Evolutionary conservation across 108 stramenopile species (phyloP).

Genomic region (Nitzschia palea): DNA sequence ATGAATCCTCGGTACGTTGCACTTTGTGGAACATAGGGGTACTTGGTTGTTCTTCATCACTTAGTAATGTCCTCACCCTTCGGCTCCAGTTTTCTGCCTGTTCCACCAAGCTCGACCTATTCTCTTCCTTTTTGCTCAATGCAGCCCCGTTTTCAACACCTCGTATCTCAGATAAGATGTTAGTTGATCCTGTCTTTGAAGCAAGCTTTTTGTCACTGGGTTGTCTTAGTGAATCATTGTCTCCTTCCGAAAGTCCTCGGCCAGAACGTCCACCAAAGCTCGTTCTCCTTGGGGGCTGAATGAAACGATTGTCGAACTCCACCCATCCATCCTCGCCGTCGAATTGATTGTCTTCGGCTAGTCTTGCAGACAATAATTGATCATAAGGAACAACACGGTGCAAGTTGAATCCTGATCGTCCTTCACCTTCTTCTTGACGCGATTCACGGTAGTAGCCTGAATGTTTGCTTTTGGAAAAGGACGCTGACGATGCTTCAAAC

Average conservation of each 20-base stretch:
- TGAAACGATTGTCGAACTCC: background rate
- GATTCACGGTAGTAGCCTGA: no score
- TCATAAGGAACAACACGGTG: no score
- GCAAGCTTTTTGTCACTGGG: background rate
- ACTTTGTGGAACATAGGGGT: background rate
- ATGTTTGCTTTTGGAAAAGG: no score
- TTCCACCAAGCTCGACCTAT: background rate
- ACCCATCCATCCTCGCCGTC: slow-evolving; percentile 8
- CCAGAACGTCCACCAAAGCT: background rate
- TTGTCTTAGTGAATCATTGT: background rate
- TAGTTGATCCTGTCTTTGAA: no score
- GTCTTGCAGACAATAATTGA: background rate
- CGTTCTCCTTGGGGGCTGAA: background rate
- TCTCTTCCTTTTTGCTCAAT: no score
- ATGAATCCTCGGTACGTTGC: background rate
- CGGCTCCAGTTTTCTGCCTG: background rate
- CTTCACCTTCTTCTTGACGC: no score
- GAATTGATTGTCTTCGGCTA: background rate
- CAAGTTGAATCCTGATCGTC: no score
- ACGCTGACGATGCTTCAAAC: no score
- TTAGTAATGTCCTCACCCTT: background rate
- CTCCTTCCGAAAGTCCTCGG: slow-evolving; percentile 2
- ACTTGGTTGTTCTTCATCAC: slow-evolving; percentile 1
- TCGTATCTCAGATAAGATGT: no score
- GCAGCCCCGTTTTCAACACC: no score